These are phyloP conservation scores for Dendrobium huoshanense DNA, from an alignment of 106 monocot species.

Conservation along the genomic window DNA sequence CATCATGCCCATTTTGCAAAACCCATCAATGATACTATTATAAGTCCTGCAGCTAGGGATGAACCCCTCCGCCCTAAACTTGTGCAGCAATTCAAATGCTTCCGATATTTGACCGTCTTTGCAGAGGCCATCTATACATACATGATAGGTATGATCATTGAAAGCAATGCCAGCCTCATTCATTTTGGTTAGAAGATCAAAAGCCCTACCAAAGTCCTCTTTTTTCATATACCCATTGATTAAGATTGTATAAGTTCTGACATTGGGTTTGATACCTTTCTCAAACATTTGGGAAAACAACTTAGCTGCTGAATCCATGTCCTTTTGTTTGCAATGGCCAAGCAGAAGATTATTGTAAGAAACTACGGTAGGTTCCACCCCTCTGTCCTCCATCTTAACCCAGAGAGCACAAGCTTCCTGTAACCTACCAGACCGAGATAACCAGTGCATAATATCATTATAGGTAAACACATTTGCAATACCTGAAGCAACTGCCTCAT, in stretches of 20 bases:
- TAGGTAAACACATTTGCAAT: constrained; percentile 47
- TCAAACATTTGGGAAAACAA: constrained; percentile 44
- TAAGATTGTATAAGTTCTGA: constrained; percentile 44
- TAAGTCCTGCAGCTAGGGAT: constrained; percentile 46
- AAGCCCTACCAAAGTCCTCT: constrained; percentile 32
- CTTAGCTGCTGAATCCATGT: constrained; percentile 34
- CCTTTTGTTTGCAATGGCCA: constrained; percentile 38
- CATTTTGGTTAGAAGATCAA: constrained; percentile 39
- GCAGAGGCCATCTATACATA: constrained; percentile 49
- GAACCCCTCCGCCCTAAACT: constrained; percentile 55
- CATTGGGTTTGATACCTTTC: constrained; percentile 36
- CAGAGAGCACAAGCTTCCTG: constrained; percentile 48
- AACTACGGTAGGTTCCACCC: constrained; percentile 34
- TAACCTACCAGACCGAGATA: constrained; percentile 30
- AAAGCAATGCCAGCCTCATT: constrained; percentile 23
- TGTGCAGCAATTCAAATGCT: constrained; percentile 26
- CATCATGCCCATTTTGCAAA: constrained; percentile 42
- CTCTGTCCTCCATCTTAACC: constrained; percentile 48
- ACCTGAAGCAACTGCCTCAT: constrained; percentile 33
- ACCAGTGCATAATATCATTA: constrained; percentile 54
- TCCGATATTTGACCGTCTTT: constrained; percentile 36
- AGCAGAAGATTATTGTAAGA: constrained; percentile 57
- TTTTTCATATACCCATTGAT: constrained; percentile 50
- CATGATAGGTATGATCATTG: constrained; percentile 52
- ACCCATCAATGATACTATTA: constrained; percentile 65